Evolutionary conservation across 768 basidiomycete genomes (phyloP).

Genomic region (Megacollybia marginata): DNA sequence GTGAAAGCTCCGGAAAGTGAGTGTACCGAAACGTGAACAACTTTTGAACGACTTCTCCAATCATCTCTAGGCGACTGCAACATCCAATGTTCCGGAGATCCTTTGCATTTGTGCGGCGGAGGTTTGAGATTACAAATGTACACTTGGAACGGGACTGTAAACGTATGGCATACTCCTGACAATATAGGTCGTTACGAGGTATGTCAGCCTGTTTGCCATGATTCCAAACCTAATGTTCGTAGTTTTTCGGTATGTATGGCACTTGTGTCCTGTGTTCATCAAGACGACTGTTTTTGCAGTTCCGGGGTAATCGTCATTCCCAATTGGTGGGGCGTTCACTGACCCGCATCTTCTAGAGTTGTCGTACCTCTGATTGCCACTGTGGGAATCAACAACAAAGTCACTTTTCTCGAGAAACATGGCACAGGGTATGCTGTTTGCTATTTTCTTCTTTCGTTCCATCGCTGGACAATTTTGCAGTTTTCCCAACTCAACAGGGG

Average conservation of each 20-base stretch:
- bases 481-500: slow-evolving; percentile 61
- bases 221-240: slow-evolving; percentile 1
- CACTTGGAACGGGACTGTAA: slow-evolving; percentile 43
- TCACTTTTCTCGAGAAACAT: slow-evolving; percentile 69
- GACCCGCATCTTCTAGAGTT: slow-evolving; percentile 31
- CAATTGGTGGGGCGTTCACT: slow-evolving; percentile 4
- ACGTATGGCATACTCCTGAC: slow-evolving; percentile 57
- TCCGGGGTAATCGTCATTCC: slow-evolving; percentile 33
- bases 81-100: slow-evolving; percentile 62
- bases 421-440: slow-evolving; percentile 44
- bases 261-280: slow-evolving; percentile 6
- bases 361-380: slow-evolving; percentile 71
- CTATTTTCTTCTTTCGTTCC: not conserved
- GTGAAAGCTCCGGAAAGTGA: slow-evolving; percentile 32
- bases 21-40: slow-evolving; percentile 24
- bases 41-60: not conserved
- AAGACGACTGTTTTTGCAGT: slow-evolving; percentile 21
- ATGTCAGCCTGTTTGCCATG: slow-evolving; percentile 11
- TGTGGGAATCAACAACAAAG: slow-evolving; percentile 74
- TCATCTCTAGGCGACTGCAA: slow-evolving; percentile 25
- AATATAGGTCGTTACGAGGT: slow-evolving; percentile 70
- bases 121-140: slow-evolving; percentile 46
- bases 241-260: slow-evolving; percentile 36
- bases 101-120: slow-evolving; percentile 61
- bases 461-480: slow-evolving; percentile 15